Base-by-base conservation (phyloP, 1,139 yeast genomes). In the Hansenula sp. region DNA sequence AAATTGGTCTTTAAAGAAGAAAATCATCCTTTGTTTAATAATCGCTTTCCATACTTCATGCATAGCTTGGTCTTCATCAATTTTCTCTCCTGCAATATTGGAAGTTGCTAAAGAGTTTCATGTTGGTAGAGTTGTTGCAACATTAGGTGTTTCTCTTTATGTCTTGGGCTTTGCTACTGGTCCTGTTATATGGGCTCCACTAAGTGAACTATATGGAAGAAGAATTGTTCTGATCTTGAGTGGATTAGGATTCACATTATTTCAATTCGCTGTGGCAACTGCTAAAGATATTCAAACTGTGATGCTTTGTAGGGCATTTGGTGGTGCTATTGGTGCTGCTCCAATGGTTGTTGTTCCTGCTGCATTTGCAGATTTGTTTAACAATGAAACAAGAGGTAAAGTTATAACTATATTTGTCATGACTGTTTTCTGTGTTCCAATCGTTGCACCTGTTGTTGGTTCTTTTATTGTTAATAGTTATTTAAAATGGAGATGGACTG, bases 321-420 rank as follows among this genome's bases (percentile, higher is more conserved):
- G 81, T 31, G 95, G 95, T 33, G 72, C 81, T 53, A 63, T 81
- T 43, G 95, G 94, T 48, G 87, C 93, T 15, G 87, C 93, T 9
- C 86, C 94, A 0, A 62, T 88, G 58, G 93, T 86, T 17, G 87
- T 85, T 33, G 90, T 85, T 9, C 95, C 94, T 21, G 95, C 94
- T 29, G 76, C 86, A 0, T 81, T 86, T 71, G 83, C 93, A 4
- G 96, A 88, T 60, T 70, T 86, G 69, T 86, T 78, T 59, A 74
- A 74, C 49, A 77, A 81, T 46, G 62, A 62, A 27, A 55, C 70
- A 13, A 76, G 96, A 62, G 96, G 96, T 51, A 74, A 72, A 32
- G 89, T 90, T 10, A 68, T 85, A 55, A 71, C 79, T 13, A 48
- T 81, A 18, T 86, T 85, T 58, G 68, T 85, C 1, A 68, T 81